phyloP scores from a whole-genome alignment of 1,284 basidiomycete genomes.

The Psilocybe mexicana region DNA sequence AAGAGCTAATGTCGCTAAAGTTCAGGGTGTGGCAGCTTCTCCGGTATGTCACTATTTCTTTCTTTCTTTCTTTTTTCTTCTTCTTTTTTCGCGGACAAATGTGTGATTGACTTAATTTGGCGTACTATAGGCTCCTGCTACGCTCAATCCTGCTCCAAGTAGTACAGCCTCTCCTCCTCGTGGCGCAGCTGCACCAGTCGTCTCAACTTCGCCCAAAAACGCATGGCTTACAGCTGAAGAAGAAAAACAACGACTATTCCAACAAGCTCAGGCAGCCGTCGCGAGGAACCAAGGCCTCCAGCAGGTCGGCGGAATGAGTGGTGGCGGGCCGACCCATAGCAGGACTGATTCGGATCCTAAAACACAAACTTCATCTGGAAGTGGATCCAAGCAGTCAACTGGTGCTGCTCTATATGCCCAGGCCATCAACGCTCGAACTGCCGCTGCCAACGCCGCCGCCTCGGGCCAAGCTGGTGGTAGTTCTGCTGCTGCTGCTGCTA shows the following conservation, averaged over 20 bases:
- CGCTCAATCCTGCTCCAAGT: constrained; percentile 10
- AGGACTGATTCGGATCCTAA: constrained; percentile 32
- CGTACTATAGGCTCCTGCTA: constrained; percentile 16
- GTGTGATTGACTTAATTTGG: background rate
- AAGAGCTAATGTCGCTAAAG: constrained; percentile 56
- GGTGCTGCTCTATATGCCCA: constrained; percentile 33
- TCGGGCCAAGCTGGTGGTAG: constrained; percentile 17
- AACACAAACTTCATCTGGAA: constrained; percentile 24
- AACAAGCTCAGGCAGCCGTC: constrained; percentile 63
- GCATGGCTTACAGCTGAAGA: constrained; percentile 71
- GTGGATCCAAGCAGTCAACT: constrained; percentile 22
- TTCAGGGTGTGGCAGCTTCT: constrained; percentile 46
- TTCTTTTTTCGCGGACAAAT: background rate
- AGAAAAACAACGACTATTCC: constrained; percentile 69
- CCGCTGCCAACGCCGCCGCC: background rate
- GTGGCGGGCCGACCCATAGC: constrained; percentile 27
- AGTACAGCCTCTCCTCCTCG: constrained; percentile 24
- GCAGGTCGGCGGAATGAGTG: constrained; percentile 2
- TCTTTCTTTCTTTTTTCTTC: constrained; percentile 6
- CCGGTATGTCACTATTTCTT: constrained; percentile 31
- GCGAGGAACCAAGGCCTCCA: constrained; percentile 41
- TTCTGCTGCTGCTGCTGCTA: constrained; percentile 8
- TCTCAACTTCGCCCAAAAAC: constrained; percentile 12
- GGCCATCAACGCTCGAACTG: constrained; percentile 30
- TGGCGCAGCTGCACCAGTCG: constrained; percentile 7